Base-by-base conservation (phyloP, 805 yeast genomes). In the Pichia cephalocereana region DNA sequence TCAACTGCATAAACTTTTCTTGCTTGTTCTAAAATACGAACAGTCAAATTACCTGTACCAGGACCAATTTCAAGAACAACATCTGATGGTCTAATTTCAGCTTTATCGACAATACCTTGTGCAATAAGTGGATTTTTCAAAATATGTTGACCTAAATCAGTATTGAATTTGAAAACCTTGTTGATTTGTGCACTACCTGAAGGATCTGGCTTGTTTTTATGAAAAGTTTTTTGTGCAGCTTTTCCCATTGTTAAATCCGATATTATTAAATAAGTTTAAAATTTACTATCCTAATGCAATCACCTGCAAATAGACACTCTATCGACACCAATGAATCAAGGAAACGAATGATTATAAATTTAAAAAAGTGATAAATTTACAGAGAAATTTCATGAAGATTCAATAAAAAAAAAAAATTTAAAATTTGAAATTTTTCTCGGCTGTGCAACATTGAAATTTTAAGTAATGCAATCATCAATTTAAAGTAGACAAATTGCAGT, bases 21-120 rank as follows among this genome's bases (percentile, higher is more conserved):
- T 0, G 97, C 98, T 65, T 89, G 84, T 58, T 91, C 97, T 47
- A 93, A 68, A 37, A 93, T 93, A 52, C 95, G 75, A 37, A 91
- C 95, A 0, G 99, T 93, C 68, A 93, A 74, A 61, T 93, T 93
- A 71, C 99, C 99, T 0, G 99, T 93, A 79, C 99, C 99, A 3
- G 99, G 99, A 59, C 99, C 99, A 46, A 93, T 96, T 70, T 93
- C 99, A 40, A 93, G 72, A 2, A 93, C 98, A 8, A 81, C 80
- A 62, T 93, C 99, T 31, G 95, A 83, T 3, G 98, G 97, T 59
- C 81, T 84, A 47, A 93, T 84, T 38, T 80, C 84, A 2, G 99
- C 98, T 62, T 91, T 91, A 64, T 93, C 98, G 17, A 93, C 99
- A 64, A 93, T 93, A 15, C 97, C 98, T 65, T 93, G 98, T 7